A percentile compares a stretch with the other conserved stretches of the same genome.
phyloP scores from a whole-genome alignment of 495 filamentous ascomycete genomes.

The Lepidopterella palustris region DNA sequence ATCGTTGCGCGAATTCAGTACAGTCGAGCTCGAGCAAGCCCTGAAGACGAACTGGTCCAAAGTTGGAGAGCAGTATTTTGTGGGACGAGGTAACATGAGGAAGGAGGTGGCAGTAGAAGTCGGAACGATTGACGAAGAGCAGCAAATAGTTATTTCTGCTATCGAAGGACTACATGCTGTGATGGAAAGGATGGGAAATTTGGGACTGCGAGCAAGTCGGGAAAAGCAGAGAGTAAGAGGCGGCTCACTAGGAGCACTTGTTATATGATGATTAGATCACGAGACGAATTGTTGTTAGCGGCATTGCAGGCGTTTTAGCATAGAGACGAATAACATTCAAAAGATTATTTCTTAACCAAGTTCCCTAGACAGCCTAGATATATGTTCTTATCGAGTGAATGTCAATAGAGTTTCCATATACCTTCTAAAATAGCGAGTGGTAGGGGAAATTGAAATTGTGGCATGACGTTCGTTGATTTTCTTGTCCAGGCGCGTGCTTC shows the following conservation, averaged over 20 bases:
- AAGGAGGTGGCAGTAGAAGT: slow-evolving; percentile 36
- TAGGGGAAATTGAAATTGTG: too few relatives aligned
- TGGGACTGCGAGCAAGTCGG: not conserved
- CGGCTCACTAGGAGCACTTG: not conserved
- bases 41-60: slow-evolving; percentile 36
- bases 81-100: slow-evolving; percentile 31
- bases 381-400: too few relatives aligned
- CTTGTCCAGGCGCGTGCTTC: too few relatives aligned
- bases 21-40: slow-evolving; percentile 29
- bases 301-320: not conserved
- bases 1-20: slow-evolving; percentile 29
- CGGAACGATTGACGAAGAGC: slow-evolving; percentile 34
- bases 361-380: too few relatives aligned
- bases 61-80: slow-evolving; percentile 33
- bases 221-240: not conserved
- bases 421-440: too few relatives aligned
- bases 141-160: slow-evolving; percentile 8
- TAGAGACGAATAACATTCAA: not conserved
- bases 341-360: too few relatives aligned
- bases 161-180: slow-evolving; percentile 24
- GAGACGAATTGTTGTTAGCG: not conserved
- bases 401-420: too few relatives aligned
- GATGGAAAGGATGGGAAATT: not conserved
- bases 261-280: not conserved
- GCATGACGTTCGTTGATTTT: not conserved